A percentile compares a stretch with the other conserved stretches of the same genome.
These are phyloP conservation scores for Termitomyces heimii DNA, from an alignment of 768 basidiomycete species.

Conservation along the genomic window DNA sequence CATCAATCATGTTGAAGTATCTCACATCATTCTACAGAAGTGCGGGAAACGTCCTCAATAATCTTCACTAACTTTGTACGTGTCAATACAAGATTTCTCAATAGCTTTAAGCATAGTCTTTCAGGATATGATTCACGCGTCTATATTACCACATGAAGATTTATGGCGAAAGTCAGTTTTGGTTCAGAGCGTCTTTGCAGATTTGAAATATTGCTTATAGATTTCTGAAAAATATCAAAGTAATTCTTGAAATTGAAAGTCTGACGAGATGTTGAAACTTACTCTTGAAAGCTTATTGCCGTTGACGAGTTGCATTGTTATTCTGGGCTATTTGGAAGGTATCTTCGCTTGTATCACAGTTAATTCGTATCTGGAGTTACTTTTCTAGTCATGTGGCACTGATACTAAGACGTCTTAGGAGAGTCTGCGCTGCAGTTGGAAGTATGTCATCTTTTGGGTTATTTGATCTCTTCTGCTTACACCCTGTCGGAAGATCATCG, in stretches of 20 bases:
- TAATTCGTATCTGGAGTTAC: background rate
- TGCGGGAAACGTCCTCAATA: slow-evolving; percentile 69
- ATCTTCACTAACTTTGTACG: slow-evolving; percentile 90
- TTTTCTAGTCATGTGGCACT: slow-evolving; percentile 68
- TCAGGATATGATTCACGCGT: slow-evolving; percentile 82
- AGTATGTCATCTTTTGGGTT: slow-evolving; percentile 38
- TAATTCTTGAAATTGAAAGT: slow-evolving; percentile 4
- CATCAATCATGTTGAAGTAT: background rate
- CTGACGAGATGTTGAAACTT: background rate
- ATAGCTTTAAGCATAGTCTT: slow-evolving; percentile 1
- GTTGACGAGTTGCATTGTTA: slow-evolving; percentile 91
- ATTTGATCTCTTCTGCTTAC: background rate
- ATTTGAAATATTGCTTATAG: slow-evolving; percentile 25
- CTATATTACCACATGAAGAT: slow-evolving; percentile 82
- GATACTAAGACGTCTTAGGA: slow-evolving; percentile 68
- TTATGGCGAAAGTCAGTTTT: slow-evolving; percentile 61
- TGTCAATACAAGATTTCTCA: background rate
- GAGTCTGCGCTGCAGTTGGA: slow-evolving; percentile 72
- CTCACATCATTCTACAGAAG: slow-evolving; percentile 29
- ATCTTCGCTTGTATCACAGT: background rate
- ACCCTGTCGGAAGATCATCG: slow-evolving; percentile 37
- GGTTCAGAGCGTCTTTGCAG: background rate
- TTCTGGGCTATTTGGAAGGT: slow-evolving; percentile 76
- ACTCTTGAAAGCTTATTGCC: slow-evolving; percentile 47
- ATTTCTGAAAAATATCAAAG: slow-evolving; percentile 70